Conservation (phyloP, 345 rosid species). For the Eucalyptus sp. region DNA sequence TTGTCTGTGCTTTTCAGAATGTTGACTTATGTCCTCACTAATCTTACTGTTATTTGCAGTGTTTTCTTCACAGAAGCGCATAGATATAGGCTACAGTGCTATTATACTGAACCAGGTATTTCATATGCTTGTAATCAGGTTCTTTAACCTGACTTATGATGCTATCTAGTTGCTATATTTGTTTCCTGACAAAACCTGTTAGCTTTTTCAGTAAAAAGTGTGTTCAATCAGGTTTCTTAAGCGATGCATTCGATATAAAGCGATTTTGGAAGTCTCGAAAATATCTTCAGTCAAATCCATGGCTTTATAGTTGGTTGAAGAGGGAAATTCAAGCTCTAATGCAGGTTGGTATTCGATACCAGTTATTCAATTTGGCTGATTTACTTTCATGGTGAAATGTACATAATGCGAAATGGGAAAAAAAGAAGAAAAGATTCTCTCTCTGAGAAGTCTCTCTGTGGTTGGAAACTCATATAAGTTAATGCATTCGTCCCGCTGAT, state of each 20-base stretch:
- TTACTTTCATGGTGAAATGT: background rate
- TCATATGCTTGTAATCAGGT: background rate
- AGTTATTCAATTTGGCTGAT: background rate
- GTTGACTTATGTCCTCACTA: background rate
- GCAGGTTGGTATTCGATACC: constrained; percentile 28
- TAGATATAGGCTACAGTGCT: constrained; percentile 61
- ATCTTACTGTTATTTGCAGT: constrained; percentile 21
- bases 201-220: constrained; percentile 2
- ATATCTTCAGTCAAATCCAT: constrained; percentile 42
- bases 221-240: constrained; percentile 42
- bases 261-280: constrained; percentile 66
- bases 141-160: background rate
- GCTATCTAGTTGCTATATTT: background rate
- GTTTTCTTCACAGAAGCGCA: constrained; percentile 57
- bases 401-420: background rate
- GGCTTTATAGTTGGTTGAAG: constrained; percentile 66
- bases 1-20: background rate
- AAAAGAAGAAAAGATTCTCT: background rate
- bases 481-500: background rate
- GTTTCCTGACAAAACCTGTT: background rate
- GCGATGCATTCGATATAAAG: constrained; percentile 23
- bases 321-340: constrained; percentile 83
- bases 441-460: background rate
- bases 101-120: constrained; percentile 61
- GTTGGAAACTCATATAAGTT: background rate